Evolutionary conservation across 2,329 filamentous ascomycete genomes (phyloP).

Genomic region (Alternaria atra): DNA sequence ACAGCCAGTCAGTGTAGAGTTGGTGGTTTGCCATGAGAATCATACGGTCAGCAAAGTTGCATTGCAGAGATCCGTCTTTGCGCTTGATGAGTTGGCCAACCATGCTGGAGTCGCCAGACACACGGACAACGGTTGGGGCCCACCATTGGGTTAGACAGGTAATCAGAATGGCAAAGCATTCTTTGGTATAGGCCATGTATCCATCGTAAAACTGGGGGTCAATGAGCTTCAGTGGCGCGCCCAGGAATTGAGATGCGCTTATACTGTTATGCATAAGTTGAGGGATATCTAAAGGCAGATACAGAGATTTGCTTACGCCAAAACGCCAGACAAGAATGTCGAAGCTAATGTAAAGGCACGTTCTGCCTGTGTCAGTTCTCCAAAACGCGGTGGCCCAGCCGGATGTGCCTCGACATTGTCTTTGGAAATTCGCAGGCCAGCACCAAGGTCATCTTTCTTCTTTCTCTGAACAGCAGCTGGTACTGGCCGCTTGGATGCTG

Average conservation of each 20-base stretch:
- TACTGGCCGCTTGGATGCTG: constrained; percentile 23
- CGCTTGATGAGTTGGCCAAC: constrained; percentile 76
- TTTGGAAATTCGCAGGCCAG: constrained; percentile 56
- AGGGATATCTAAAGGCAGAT: neutral
- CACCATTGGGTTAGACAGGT: constrained; percentile 86
- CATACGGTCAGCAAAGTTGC: constrained; percentile 81
- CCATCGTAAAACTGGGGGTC: constrained; percentile 82
- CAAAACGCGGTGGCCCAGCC: constrained; percentile 57
- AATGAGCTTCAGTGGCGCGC: constrained; percentile 77
- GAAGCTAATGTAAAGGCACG: constrained; percentile 60
- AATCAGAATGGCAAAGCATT: constrained; percentile 79
- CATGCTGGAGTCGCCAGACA: constrained; percentile 84
- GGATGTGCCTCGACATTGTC: constrained; percentile 54
- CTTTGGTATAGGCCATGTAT: constrained; percentile 88
- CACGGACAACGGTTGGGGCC: constrained; percentile 82
- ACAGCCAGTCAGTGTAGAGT: constrained; percentile 92
- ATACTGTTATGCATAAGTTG: constrained; percentile 50
- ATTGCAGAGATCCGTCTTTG: constrained; percentile 76
- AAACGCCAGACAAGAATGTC: constrained; percentile 60
- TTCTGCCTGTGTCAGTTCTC: constrained; percentile 59
- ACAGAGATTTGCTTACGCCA: constrained; percentile 50
- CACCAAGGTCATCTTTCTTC: constrained; percentile 51
- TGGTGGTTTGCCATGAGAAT: constrained; percentile 87
- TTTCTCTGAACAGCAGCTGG: constrained; percentile 40
- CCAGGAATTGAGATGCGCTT: constrained; percentile 76